Conservation (phyloP, 2,329 filamentous ascomycete genomes). For the Scedosporium apiospermum region DNA sequence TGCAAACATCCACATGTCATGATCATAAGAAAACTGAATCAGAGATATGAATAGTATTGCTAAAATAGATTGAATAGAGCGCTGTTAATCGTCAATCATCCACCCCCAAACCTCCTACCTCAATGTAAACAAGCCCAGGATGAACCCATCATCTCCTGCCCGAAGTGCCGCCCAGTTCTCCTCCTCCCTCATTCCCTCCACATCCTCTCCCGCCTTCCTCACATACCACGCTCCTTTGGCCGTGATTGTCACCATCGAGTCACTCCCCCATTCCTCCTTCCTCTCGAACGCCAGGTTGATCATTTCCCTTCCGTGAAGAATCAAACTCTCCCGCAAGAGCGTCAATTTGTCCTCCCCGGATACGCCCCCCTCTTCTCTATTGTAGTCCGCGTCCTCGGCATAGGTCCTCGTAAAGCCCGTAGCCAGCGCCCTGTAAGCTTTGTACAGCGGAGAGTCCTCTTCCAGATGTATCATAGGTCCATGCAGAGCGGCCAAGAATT, state of each 20-base stretch:
- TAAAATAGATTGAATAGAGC: neutral
- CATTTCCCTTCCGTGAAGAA: constrained; percentile 11
- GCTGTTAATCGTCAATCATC: neutral
- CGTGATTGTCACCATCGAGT: constrained; percentile 8
- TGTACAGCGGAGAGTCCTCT: neutral
- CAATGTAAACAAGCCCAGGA: neutral
- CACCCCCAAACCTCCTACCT: neutral
- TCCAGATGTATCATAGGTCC: neutral
- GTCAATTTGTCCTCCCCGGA: constrained; percentile 5
- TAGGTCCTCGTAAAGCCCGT: neutral
- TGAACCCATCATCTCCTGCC: constrained; percentile 5
- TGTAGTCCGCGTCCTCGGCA: constrained; percentile 1
- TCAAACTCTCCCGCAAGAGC: constrained; percentile 11
- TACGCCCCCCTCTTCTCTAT: neutral
- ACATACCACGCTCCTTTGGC: constrained; percentile 12
- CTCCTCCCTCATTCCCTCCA: constrained; percentile 8
- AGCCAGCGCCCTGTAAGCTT: neutral
- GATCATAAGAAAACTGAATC: too few species aligned
- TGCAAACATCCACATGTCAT: too few species aligned
- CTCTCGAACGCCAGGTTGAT: constrained; percentile 12
- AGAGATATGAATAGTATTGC: too few species aligned
- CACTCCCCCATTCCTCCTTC: neutral
- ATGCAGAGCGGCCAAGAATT: constrained; percentile 12
- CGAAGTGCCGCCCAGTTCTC: constrained; percentile 10
- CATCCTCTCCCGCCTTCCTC: constrained; percentile 10